A percentile compares a stretch with the other conserved stretches of the same genome.
Evolutionary conservation across 106 monocot genomes (phyloP).

Genomic region (Agapanthus africanus): DNA sequence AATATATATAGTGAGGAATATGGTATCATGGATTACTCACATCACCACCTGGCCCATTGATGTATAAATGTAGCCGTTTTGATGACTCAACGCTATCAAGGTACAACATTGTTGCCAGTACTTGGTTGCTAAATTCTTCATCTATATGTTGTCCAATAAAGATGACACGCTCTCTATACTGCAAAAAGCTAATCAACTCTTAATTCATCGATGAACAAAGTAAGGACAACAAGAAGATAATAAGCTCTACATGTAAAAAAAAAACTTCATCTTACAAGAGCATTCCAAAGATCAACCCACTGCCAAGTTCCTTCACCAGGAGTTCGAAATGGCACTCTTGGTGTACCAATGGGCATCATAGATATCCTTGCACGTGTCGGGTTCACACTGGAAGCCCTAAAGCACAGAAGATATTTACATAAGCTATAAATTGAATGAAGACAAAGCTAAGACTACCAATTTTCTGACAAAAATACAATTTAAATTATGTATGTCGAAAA

Average conservation of each 20-base stretch:
- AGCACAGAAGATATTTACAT: background rate
- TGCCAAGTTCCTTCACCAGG: slow-evolving; percentile 89
- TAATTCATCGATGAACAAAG: too few relatives aligned
- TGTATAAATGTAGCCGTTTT: slow-evolving; percentile 75
- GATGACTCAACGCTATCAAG: slow-evolving; percentile 79
- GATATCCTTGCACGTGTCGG: slow-evolving; percentile 27
- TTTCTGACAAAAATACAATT: background rate
- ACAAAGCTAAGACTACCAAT: too few relatives aligned
- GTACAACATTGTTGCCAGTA: slow-evolving; percentile 85
- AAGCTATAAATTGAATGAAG: too few relatives aligned
- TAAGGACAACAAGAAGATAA: background rate
- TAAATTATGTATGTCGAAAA: background rate
- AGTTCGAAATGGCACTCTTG: slow-evolving; percentile 77
- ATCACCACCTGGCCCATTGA: slow-evolving; percentile 93
- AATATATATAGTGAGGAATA: background rate
- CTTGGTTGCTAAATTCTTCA: slow-evolving; percentile 87
- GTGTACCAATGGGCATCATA: slow-evolving; percentile 89
- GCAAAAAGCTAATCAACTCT: slow-evolving; percentile 2
- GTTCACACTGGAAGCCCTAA: slow-evolving; percentile 33
- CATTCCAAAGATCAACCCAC: slow-evolving; percentile 94
- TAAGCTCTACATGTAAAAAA: too few relatives aligned
- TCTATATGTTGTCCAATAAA: slow-evolving; percentile 85
- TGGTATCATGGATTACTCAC: slow-evolving; percentile 32
- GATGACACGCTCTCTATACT: slow-evolving; percentile 88
- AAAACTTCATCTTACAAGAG: slow-evolving; percentile 56